Evolutionary conservation across 192 early-diverging fungal genomes (phyloP).

Genomic region (Globomyces pollinis-pini): DNA sequence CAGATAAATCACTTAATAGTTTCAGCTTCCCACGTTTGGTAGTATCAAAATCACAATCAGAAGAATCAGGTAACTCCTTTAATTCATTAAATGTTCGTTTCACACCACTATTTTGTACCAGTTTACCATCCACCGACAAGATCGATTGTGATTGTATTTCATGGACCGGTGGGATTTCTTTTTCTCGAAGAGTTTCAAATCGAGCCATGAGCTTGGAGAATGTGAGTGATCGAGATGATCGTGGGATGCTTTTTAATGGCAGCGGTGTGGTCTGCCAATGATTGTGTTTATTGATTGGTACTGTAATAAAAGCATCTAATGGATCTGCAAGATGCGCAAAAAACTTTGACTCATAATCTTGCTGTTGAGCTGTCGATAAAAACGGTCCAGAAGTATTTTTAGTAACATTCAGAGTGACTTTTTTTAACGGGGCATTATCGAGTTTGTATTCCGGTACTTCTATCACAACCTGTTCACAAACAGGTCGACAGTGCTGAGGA

Average conservation of each 20-base stretch:
- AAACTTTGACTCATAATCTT: neutral
- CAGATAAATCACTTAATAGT: no score
- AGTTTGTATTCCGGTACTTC: conserved; percentile 39
- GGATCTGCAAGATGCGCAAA: neutral
- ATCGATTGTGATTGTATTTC: no score
- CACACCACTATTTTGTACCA: no score
- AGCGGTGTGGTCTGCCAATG: conserved; percentile 24
- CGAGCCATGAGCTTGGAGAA: no score
- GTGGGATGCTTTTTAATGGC: conserved; percentile 13
- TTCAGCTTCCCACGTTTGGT: no score
- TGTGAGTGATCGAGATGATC: neutral
- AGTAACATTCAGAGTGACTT: neutral
- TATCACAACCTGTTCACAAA: conserved; percentile 37
- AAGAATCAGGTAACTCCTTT: no score
- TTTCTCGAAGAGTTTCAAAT: no score
- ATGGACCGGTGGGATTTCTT: no score
- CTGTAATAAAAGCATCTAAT: neutral
- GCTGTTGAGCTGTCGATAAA: neutral
- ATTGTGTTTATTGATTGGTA: neutral
- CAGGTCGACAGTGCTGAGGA: conserved; percentile 37
- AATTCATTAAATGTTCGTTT: no score
- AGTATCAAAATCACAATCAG: no score
- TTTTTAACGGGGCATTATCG: conserved; percentile 17
- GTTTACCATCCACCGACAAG: no score
- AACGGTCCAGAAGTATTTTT: neutral